phyloP scores from a whole-genome alignment of 495 filamentous ascomycete genomes.

The Pyronema omphalodes region DNA sequence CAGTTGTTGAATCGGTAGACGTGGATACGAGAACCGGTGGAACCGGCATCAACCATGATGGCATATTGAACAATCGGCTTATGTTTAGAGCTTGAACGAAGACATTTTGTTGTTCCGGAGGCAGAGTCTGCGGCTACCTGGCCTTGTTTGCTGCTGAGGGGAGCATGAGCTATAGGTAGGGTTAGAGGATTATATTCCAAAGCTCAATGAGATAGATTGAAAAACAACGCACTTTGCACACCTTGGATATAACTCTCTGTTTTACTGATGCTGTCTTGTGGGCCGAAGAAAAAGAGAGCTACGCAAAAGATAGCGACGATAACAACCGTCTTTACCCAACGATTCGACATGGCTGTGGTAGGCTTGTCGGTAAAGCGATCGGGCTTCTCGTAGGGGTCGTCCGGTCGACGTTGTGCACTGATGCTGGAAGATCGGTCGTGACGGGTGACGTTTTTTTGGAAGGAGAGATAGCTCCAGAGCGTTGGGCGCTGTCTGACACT shows the following conservation, averaged over 20 bases:
- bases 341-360: conserved; percentile 27
- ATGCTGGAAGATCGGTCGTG: conserved; percentile 23
- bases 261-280: conserved; percentile 28
- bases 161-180: not conserved
- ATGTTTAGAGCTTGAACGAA: conserved; percentile 55
- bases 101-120: conserved; percentile 51
- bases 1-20: conserved; percentile 99
- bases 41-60: conserved; percentile 95
- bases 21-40: conserved; percentile 92
- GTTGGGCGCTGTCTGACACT: conserved; percentile 22
- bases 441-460: conserved; percentile 10
- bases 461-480: conserved; percentile 22
- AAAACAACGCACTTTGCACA: not conserved
- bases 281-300: conserved; percentile 41
- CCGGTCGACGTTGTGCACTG: conserved; percentile 19
- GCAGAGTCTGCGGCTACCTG: conserved; percentile 40
- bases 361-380: conserved; percentile 1
- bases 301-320: conserved; percentile 43
- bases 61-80: conserved; percentile 95
- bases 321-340: conserved; percentile 47
- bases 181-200: not conserved
- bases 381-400: conserved; percentile 30
- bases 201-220: not conserved
- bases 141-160: conserved; percentile 19
- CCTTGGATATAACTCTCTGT: conserved; percentile 25